Conservation (phyloP, 768 basidiomycete species). For the Pleurotus salmoneostramineus region DNA sequence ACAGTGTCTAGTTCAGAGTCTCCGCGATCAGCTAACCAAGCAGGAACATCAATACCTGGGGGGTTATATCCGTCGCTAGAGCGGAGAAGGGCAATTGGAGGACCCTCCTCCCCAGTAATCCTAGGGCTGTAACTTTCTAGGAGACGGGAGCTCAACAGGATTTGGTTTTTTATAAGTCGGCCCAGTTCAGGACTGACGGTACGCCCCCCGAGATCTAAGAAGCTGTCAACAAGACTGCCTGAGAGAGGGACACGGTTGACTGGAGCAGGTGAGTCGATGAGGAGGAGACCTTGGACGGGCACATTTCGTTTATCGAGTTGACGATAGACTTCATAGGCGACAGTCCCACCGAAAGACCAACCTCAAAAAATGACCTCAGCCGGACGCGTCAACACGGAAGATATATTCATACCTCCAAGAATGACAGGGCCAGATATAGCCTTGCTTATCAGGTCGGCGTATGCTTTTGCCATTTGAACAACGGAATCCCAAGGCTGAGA, state of each 20-base stretch:
- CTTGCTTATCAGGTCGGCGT: slow-evolving; percentile 37
- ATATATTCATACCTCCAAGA: slow-evolving; percentile 48
- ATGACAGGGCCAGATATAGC: slow-evolving; percentile 37
- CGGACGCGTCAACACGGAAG: neutral
- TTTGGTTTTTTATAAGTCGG: slow-evolving; percentile 41
- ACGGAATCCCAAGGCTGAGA: slow-evolving; percentile 45
- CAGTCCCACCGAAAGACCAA: slow-evolving; percentile 78
- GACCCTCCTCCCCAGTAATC: slow-evolving; percentile 15
- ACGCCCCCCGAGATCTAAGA: slow-evolving; percentile 28
- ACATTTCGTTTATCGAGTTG: slow-evolving; percentile 21
- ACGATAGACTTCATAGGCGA: slow-evolving; percentile 60
- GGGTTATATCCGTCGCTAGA: slow-evolving; percentile 44
- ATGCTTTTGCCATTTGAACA: slow-evolving; percentile 47
- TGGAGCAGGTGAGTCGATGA: slow-evolving; percentile 69
- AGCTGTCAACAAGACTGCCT: slow-evolving; percentile 41
- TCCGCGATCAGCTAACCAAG: slow-evolving; percentile 49
- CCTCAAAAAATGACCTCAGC: slow-evolving; percentile 31
- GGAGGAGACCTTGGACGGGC: slow-evolving; percentile 49
- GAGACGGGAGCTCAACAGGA: slow-evolving; percentile 41
- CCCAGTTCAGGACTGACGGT: slow-evolving; percentile 24
- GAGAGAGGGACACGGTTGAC: slow-evolving; percentile 47
- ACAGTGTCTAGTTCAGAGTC: slow-evolving; percentile 24
- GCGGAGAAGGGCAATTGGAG: slow-evolving; percentile 47
- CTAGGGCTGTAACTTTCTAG: slow-evolving; percentile 44
- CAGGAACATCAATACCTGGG: slow-evolving; percentile 31